Conservation (phyloP, 352 stramenopile genomes). For the Phytophthora pisi region DNA sequence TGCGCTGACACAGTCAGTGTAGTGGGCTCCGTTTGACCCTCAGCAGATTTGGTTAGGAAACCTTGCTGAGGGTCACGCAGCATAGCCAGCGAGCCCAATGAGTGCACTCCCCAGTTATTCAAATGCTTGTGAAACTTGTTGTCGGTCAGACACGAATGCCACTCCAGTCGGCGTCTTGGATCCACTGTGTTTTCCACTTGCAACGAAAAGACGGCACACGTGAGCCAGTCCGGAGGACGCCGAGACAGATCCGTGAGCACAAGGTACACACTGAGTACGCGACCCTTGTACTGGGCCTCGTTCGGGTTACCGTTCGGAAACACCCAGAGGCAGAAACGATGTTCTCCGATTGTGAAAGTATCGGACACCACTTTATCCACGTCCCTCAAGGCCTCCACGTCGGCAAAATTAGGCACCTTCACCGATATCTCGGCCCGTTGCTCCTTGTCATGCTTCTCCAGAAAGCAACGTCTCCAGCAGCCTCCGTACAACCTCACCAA, state of each 20-base stretch:
- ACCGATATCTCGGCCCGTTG: constrained; percentile 64
- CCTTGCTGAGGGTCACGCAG: constrained; percentile 62
- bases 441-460: constrained; percentile 53
- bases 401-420: constrained; percentile 56
- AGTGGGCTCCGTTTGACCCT: constrained; percentile 33
- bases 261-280: constrained; percentile 79
- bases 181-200: constrained; percentile 59
- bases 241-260: constrained; percentile 75
- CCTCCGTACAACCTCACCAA: constrained; percentile 78
- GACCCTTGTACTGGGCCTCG: constrained; percentile 68
- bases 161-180: constrained; percentile 59
- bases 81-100: constrained; percentile 59
- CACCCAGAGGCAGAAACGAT: constrained; percentile 82
- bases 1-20: constrained; percentile 69
- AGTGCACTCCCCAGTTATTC: constrained; percentile 87
- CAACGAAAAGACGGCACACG: constrained; percentile 80
- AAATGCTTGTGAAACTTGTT: constrained; percentile 82
- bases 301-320: constrained; percentile 85
- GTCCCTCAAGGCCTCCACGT: constrained; percentile 27
- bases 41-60: constrained; percentile 38
- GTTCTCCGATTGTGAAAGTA: constrained; percentile 71
- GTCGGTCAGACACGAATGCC: constrained; percentile 82
- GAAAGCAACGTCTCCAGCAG: constrained; percentile 72
- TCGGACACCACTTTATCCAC: constrained; percentile 81
- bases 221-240: constrained; percentile 68